Base-by-base conservation (phyloP, 306 rosid genomes). In the Dalbergia cochinchinensis region DNA sequence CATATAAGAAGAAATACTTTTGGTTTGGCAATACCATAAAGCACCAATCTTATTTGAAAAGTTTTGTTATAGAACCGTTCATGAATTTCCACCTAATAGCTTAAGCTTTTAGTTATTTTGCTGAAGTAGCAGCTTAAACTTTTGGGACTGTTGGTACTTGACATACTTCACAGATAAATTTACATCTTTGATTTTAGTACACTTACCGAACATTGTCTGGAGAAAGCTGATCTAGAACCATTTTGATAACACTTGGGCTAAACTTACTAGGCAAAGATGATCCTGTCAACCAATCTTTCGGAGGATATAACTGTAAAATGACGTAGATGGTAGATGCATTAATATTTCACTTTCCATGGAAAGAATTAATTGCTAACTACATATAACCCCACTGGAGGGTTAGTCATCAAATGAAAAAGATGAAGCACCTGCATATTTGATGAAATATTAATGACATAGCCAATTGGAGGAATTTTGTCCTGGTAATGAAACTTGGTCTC, bases 401-500 rank as follows among this genome's bases (percentile, higher is more conserved):
- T 78, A 9, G 15, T 71, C 64, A 69, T 53, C 16, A n/a, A 67
- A 63, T 58, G 41, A 65, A 63, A 69, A 63, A 75, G 22, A 39
- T 62, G 20, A 47, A 11, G 59, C 81, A 95, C 99, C 98, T 90
- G 87, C 98, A 95, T 95, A 78, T 87, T 87, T 60, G 85, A 67
- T 77, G 99, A 78, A 65, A 93, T 74, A 72, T 83, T 14, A 78
- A 89, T 88, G 8, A 82, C 97, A 78, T 95, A 95, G 65, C 83
- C 83, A 76, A 76, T 85, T 51, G 98, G 98, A 73, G 72, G 94
- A 76, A 39, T 82, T 89, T 95, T 95, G 91, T 95, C 98, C 82
- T 90, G 96, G 84, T 91, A 95, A 86, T 95, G 98, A 70, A 95
- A 95, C 87, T 78, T 85, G 31, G 97, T 95, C 93, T 95, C 91